A percentile compares a stretch with the other conserved stretches of the same genome.
Evolutionary conservation across 768 basidiomycete species (phyloP).

Genomic region (Lactarius evosmus): DNA sequence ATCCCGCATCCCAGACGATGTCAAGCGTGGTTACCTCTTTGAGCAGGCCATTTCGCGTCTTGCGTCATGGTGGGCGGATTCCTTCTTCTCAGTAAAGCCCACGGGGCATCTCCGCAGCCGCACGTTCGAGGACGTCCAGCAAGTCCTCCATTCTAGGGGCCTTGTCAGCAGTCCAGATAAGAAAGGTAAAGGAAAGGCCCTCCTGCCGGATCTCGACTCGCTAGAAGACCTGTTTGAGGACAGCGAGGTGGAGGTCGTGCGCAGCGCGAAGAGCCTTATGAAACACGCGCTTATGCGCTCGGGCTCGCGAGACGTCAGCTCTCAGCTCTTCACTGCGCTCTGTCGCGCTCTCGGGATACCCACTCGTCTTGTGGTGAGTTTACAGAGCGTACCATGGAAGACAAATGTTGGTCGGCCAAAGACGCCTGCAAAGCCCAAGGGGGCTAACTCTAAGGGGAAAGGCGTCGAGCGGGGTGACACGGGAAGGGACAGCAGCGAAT

Average conservation of each 20-base stretch:
- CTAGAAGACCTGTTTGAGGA: conserved; percentile 46
- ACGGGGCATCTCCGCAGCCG: conserved; percentile 69
- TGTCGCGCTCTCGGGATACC: conserved; percentile 86
- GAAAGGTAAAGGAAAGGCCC: conserved; percentile 24
- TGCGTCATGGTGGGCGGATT: conserved; percentile 77
- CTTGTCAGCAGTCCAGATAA: conserved; percentile 23
- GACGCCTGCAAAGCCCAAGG: conserved; percentile 40
- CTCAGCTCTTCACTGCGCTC: conserved; percentile 87
- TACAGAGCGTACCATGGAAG: conserved; percentile 93
- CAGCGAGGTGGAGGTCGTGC: conserved; percentile 57
- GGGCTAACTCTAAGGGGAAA: conserved; percentile 39
- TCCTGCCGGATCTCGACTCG: conserved; percentile 18
- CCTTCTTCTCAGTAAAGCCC: conserved; percentile 61
- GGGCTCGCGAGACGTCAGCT: conserved; percentile 82
- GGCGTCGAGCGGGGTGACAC: conserved; percentile 34
- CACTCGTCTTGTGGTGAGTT: conserved; percentile 79
- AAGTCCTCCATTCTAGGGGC: conserved; percentile 25
- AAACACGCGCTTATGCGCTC: conserved; percentile 80
- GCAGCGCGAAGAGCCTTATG: conserved; percentile 84
- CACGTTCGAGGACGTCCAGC: conserved; percentile 73
- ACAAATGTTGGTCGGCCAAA: conserved; percentile 58
- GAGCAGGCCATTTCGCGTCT: conserved; percentile 75
- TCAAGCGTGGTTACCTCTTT: conserved; percentile 83
- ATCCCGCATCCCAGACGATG: conserved; percentile 72
- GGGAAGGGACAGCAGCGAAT: conserved; percentile 37